Evolutionary conservation across 2,329 filamentous ascomycete species (phyloP).

Genomic region (Monosporascus sp.): DNA sequence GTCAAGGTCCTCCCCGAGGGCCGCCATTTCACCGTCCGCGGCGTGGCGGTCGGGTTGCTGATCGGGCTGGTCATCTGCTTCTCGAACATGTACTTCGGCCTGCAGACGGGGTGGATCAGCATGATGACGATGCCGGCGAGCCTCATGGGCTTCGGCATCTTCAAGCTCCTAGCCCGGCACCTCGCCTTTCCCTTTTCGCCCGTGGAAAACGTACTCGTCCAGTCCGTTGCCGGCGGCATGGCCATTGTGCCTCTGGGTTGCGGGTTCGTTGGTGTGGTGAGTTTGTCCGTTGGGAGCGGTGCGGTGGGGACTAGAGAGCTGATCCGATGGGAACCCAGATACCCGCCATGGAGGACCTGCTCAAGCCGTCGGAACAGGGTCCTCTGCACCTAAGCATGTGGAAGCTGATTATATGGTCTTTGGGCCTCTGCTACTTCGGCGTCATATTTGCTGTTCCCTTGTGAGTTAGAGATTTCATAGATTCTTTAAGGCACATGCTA

Average conservation of each 20-base stretch:
- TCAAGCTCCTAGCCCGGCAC: constrained; percentile 70
- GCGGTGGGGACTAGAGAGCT: not conserved
- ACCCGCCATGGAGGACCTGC: constrained; percentile 82
- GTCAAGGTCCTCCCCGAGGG: constrained; percentile 32
- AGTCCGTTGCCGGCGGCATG: constrained; percentile 91
- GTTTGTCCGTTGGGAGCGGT: constrained; percentile 18
- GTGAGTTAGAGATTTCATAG: constrained; percentile 29
- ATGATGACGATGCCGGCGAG: constrained; percentile 97
- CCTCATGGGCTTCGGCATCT: constrained; percentile 89
- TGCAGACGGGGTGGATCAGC: constrained; percentile 70
- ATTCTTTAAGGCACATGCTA: not conserved
- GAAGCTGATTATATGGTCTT: constrained; percentile 82
- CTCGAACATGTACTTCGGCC: constrained; percentile 97
- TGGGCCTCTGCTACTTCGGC: constrained; percentile 93
- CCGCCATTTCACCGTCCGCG: constrained; percentile 79
- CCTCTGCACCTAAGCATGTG: constrained; percentile 66
- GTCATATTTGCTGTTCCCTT: constrained; percentile 94
- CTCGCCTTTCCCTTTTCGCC: constrained; percentile 81
- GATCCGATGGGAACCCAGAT: constrained; percentile 40
- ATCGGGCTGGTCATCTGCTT: constrained; percentile 92
- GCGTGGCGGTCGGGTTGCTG: constrained; percentile 69
- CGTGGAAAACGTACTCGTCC: constrained; percentile 93
- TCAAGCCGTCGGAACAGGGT: constrained; percentile 72
- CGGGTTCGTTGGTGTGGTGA: constrained; percentile 82
- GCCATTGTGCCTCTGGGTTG: constrained; percentile 96